phyloP scores from a whole-genome alignment of 139 green algal genomes.

The Parachlorella kessleri region DNA sequence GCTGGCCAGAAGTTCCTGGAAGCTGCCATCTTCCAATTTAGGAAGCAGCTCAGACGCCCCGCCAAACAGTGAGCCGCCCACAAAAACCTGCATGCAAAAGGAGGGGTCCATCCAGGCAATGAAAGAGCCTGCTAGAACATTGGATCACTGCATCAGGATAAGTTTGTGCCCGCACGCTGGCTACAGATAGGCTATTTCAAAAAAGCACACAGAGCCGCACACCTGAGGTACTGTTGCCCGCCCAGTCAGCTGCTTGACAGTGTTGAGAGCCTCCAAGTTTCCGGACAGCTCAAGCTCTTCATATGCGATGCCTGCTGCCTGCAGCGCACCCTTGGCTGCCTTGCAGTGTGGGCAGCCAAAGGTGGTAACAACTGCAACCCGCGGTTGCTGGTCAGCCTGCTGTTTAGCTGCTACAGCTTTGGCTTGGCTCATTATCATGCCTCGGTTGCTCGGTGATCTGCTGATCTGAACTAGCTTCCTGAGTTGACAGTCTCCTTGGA shows the following conservation, averaged over 20 bases:
- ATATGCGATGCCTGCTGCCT: conserved; percentile 50
- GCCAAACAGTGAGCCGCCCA: conserved; percentile 69
- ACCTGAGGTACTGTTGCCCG: conserved; percentile 84
- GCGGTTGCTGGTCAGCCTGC: no score
- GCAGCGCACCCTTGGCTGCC: conserved; percentile 59
- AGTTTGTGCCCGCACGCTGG: no score
- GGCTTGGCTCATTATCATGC: no score
- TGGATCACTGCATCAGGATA: no score
- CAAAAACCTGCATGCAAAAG: conserved; percentile 90
- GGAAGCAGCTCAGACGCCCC: conserved; percentile 69
- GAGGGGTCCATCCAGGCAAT: no score
- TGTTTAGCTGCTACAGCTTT: no score
- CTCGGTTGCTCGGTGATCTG: no score
- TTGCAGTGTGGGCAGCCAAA: conserved; percentile 84
- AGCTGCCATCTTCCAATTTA: conserved; percentile 39
- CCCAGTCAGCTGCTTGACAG: conserved; percentile 65
- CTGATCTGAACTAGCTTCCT: no score
- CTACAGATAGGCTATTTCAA: no score
- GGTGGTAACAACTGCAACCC: conserved; percentile 78
- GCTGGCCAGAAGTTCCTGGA: conserved; percentile 40
- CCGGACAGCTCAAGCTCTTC: conserved; percentile 64
- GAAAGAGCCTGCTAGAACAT: no score
- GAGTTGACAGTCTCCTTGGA: no score
- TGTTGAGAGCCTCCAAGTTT: conserved; percentile 31
- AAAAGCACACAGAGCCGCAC: no score